Evolutionary conservation across 148 eudicot genomes (phyloP).

Genomic region (Fagopyrum homotropicum): DNA sequence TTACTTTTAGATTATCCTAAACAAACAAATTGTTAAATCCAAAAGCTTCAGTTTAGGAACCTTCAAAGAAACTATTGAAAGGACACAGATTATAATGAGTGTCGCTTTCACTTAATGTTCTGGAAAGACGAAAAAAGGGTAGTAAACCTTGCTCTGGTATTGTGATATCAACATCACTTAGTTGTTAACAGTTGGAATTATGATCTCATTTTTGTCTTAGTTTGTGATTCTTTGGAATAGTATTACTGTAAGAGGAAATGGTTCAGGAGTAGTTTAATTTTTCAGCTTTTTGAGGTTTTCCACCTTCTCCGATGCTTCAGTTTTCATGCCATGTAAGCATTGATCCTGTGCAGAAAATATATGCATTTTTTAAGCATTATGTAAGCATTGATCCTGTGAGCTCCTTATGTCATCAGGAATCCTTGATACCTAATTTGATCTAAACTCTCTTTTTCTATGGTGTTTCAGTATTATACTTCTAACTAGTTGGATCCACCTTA

Average conservation of each 20-base stretch:
- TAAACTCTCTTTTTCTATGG: slow-evolving; percentile 4
- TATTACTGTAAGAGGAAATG: slow-evolving; percentile 11
- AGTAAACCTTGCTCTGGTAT: background rate
- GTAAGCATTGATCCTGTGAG: background rate
- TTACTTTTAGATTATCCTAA: slow-evolving; percentile 5
- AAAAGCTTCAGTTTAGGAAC: slow-evolving; percentile 14
- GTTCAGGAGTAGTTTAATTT: slow-evolving; percentile 15
- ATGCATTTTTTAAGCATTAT: background rate
- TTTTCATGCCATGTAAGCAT: slow-evolving; percentile 6
- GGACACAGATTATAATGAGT: background rate
- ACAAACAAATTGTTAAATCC: background rate
- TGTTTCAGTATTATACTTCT: background rate
- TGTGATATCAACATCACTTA: slow-evolving; percentile 22
- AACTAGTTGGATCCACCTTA: background rate
- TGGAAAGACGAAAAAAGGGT: slow-evolving; percentile 11
- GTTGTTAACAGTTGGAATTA: slow-evolving; percentile 29
- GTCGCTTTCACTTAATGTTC: slow-evolving; percentile 19
- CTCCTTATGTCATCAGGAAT: background rate
- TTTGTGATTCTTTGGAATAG: slow-evolving; percentile 1
- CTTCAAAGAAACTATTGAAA: slow-evolving; percentile 19
- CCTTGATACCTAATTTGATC: background rate
- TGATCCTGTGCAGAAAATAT: slow-evolving; percentile 10
- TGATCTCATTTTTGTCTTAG: slow-evolving; percentile 16
- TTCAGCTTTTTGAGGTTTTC: slow-evolving; percentile 16
- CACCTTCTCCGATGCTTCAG: slow-evolving; percentile 29